Base-by-base conservation (phyloP, 2,329 filamentous ascomycete species). In the Apiospora marii region DNA sequence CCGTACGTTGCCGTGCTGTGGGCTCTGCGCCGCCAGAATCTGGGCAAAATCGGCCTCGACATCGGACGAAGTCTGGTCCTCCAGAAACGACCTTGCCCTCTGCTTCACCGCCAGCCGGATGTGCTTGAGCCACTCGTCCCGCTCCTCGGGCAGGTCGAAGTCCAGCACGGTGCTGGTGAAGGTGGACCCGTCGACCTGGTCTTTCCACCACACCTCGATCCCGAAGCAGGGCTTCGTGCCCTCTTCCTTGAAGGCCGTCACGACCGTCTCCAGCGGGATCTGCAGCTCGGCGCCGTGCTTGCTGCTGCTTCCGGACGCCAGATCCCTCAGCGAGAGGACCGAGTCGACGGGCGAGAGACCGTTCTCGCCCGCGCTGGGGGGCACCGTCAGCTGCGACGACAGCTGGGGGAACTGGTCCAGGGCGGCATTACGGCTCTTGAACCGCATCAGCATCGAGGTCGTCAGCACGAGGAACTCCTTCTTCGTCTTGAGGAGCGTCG, bases 141-240 rank as follows among this genome's bases (percentile, higher is more conserved):
- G 83, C 69, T 88, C 86, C 41, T 84, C 81, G 12, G 86, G 84
- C 43, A 86, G 78, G 68, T 79, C 80, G 76, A 90, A 89, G 76
- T 86, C 86, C 49, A 90, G 79, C 51, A 86, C 84, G 3, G 85
- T 80, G 72, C 85, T 87, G 72, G 81, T 82, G 74, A 87, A 89
- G 19, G 83, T 81, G 53, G 87, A 80, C 16, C 83, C 81, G 2
- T 85, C 83, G 72, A 83, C 81, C 22, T 81, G 78, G 19, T 84
- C 84, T 72, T 84, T 85, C 88, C 88, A 90, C 87, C 88, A 90
- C 1, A 90, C 82, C 76, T 90, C 88, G 69, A 90, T 79, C 7
- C 87, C 87, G 64, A 87, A 88, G 8, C 85, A 84, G 16, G 86
- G 84, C 67, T 85, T 83, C 1, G 84, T 83, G 61, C 84, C 84